Percentiles rank a stretch among this genome's conserved stretches.
Conservation (phyloP, 352 stramenopile species). For the Blastocystis sp. region DNA sequence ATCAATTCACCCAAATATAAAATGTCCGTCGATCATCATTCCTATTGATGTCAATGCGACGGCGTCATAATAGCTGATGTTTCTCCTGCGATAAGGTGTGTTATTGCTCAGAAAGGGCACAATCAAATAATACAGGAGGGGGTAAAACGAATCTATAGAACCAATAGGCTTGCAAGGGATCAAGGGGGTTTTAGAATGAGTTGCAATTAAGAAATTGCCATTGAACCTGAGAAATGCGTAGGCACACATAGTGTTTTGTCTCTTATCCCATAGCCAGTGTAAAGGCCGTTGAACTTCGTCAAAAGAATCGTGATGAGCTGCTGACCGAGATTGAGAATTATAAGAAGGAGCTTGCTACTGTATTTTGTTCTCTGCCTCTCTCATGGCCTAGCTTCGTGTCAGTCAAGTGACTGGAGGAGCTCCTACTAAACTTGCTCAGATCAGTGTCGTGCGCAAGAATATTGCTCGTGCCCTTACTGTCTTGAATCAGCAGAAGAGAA, state of each 20-base stretch:
- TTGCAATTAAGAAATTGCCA: conserved; percentile 31
- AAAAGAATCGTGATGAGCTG: conserved; percentile 92
- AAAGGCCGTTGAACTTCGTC: conserved; percentile 95
- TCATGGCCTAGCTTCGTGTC: conserved; percentile 80
- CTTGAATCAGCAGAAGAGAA: conserved; percentile 98
- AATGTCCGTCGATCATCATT: background rate
- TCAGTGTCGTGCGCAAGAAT: conserved; percentile 94
- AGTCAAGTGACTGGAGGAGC: conserved; percentile 96
- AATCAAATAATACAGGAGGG: background rate
- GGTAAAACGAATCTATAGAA: background rate
- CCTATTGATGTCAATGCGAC: no score
- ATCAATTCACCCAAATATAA: background rate
- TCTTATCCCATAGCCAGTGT: conserved; percentile 74
- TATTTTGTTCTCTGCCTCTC: conserved; percentile 57
- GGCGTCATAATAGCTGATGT: no score
- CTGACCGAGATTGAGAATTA: conserved; percentile 92
- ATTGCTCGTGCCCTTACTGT: conserved; percentile 98
- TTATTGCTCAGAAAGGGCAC: background rate
- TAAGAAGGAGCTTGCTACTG: conserved; percentile 89
- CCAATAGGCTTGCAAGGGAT: background rate
- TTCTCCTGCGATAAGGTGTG: background rate
- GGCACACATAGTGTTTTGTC: background rate
- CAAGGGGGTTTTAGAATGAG: background rate
- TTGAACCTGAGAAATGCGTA: conserved; percentile 47
- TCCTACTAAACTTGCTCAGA: conserved; percentile 98